phyloP scores from a whole-genome alignment of 208 protist genomes.

The Phytomonas francai region DNA sequence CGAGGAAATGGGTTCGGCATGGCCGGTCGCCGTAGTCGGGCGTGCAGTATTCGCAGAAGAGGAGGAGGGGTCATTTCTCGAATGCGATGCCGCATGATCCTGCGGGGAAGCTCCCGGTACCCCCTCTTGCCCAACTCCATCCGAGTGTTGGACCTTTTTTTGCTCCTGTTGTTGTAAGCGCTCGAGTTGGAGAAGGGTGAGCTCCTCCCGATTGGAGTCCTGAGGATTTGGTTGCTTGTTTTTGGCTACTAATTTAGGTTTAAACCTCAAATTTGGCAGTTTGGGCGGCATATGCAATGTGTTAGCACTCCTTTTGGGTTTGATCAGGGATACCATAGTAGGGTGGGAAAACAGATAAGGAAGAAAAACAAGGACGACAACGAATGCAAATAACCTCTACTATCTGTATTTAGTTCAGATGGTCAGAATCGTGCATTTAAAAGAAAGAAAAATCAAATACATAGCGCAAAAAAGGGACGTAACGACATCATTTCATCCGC shows the following conservation, averaged over 20 bases:
- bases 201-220: constrained; percentile 16
- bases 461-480: constrained; percentile 12
- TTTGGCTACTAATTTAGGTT: constrained; percentile 42
- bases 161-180: constrained; percentile 20
- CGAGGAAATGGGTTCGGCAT: too few relatives aligned
- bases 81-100: constrained; percentile 13
- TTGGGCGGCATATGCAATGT: constrained; percentile 50
- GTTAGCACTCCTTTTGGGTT: not conserved
- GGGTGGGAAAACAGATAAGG: constrained; percentile 8
- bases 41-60: not conserved
- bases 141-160: not conserved
- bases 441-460: constrained; percentile 6
- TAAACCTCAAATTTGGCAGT: constrained; percentile 57
- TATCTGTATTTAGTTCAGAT: constrained; percentile 1
- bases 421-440: constrained; percentile 2
- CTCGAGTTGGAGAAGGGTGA: constrained; percentile 51
- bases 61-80: constrained; percentile 16
- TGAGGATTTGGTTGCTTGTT: constrained; percentile 25
- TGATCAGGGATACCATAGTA: too few relatives aligned
- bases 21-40: constrained; percentile 1
- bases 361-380: constrained; percentile 5
- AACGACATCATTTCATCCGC: too few relatives aligned
- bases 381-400: not conserved
- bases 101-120: constrained; percentile 9
- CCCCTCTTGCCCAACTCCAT: not conserved